Percentiles rank a stretch among this genome's conserved stretches.
Conservation (phyloP, 179 eudicot genomes). For the Silene noctiflora region DNA sequence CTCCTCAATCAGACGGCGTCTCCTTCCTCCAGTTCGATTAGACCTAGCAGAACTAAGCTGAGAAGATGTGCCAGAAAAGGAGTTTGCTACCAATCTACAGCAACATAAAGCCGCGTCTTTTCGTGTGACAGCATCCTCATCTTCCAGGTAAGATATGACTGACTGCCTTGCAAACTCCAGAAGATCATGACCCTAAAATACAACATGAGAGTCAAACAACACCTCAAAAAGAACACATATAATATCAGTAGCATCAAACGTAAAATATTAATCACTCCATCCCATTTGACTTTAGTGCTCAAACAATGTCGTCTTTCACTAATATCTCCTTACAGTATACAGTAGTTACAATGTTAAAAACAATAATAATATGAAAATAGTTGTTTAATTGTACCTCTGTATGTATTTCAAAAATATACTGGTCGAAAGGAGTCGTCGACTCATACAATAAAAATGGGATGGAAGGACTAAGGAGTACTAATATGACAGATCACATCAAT, state of each 20-base stretch:
- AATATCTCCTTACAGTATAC: neutral
- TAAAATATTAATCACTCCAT: neutral
- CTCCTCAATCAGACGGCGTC: constrained; percentile 86
- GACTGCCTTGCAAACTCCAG: constrained; percentile 84
- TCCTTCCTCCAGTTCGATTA: constrained; percentile 70
- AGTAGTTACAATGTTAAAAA: neutral
- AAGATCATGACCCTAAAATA: constrained; percentile 85
- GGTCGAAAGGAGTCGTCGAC: neutral
- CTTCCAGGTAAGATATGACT: constrained; percentile 77
- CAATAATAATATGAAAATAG: neutral
- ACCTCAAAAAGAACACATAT: constrained; percentile 12
- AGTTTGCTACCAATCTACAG: constrained; percentile 75
- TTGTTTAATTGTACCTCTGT: neutral
- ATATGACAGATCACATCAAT: neutral
- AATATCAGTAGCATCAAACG: neutral
- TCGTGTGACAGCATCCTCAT: constrained; percentile 79
- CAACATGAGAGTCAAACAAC: constrained; percentile 16
- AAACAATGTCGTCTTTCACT: neutral
- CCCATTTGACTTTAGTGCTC: neutral
- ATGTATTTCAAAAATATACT: neutral
- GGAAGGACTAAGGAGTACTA: neutral
- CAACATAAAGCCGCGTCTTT: constrained; percentile 96
- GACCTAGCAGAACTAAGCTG: constrained; percentile 67
- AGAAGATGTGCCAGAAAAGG: constrained; percentile 49
- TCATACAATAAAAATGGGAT: neutral